phyloP scores from a whole-genome alignment of 805 yeast species.

The Sugiyamaella lignohabitans region DNA sequence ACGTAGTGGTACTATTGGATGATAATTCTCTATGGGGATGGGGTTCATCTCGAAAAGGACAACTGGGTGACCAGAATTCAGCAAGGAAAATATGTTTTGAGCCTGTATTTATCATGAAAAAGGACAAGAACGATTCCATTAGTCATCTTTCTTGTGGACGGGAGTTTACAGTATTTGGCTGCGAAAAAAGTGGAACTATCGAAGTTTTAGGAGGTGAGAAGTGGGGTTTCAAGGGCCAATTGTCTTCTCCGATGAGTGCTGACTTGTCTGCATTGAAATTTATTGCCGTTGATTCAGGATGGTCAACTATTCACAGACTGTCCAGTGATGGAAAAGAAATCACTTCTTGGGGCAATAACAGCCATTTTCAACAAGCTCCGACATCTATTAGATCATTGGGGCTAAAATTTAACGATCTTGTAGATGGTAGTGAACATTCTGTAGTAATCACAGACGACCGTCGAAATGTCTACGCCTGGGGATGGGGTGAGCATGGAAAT shows the following conservation, averaged over 20 bases:
- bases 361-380: slow-evolving; percentile 55
- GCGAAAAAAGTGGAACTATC: slow-evolving; percentile 17
- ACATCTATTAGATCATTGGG: not conserved
- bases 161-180: slow-evolving; percentile 45
- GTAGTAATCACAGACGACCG: slow-evolving; percentile 29
- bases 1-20: slow-evolving; percentile 25
- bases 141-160: slow-evolving; percentile 42
- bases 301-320: slow-evolving; percentile 67
- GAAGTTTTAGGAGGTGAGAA: slow-evolving; percentile 35
- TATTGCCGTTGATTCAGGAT: slow-evolving; percentile 47
- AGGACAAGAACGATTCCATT: slow-evolving; percentile 7
- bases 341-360: slow-evolving; percentile 62
- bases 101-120: not conserved
- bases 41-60: slow-evolving; percentile 66
- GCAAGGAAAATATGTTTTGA: not conserved
- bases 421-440: slow-evolving; percentile 87
- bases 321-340: slow-evolving; percentile 30
- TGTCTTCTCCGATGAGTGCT: slow-evolving; percentile 2
- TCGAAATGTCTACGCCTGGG: slow-evolving; percentile 65
- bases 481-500: slow-evolving; percentile 99
- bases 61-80: slow-evolving; percentile 28
- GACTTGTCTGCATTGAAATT: slow-evolving; percentile 3
- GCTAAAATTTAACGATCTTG: slow-evolving; percentile 24
- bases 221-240: slow-evolving; percentile 5
- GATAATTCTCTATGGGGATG: slow-evolving; percentile 51